Evolutionary conservation across 23 red algal species (phyloP).

Genomic region (Gracilaria domingensis): DNA sequence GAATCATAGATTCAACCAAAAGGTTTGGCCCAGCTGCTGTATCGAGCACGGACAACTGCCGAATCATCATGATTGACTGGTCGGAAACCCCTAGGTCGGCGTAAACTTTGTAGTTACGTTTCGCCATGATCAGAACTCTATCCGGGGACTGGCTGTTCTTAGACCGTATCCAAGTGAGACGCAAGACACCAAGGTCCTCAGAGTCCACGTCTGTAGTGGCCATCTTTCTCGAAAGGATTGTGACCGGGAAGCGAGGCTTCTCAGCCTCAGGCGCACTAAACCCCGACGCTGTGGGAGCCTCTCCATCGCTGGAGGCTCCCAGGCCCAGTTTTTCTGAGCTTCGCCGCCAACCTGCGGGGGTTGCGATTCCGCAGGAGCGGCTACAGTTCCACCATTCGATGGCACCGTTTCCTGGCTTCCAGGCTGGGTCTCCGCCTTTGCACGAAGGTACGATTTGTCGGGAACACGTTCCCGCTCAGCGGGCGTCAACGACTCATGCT

Average conservation of each 20-base stretch:
- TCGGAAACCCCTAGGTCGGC: not conserved
- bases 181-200: not conserved
- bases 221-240: not conserved
- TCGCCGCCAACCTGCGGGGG: not conserved
- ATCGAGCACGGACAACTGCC: slow-evolving; percentile 1
- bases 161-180: not conserved
- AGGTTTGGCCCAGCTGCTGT: slow-evolving; percentile 10
- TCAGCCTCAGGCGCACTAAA: too few relatives aligned
- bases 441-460: not conserved
- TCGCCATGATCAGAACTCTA: not conserved
- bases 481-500: slow-evolving; percentile 14
- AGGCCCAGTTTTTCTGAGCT: not conserved
- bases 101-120: not conserved
- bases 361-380: too few relatives aligned
- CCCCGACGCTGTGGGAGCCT: not conserved
- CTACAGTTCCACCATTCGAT: not conserved
- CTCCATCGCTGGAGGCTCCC: not conserved
- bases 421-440: not conserved
- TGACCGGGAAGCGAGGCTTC: not conserved
- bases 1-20: not conserved
- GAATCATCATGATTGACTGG: not conserved
- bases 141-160: not conserved
- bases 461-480: slow-evolving; percentile 2
- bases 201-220: not conserved
- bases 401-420: not conserved